These are phyloP conservation scores for Hypoxylon fuscum DNA, from an alignment of 495 filamentous ascomycete species.

Conservation along the genomic window DNA sequence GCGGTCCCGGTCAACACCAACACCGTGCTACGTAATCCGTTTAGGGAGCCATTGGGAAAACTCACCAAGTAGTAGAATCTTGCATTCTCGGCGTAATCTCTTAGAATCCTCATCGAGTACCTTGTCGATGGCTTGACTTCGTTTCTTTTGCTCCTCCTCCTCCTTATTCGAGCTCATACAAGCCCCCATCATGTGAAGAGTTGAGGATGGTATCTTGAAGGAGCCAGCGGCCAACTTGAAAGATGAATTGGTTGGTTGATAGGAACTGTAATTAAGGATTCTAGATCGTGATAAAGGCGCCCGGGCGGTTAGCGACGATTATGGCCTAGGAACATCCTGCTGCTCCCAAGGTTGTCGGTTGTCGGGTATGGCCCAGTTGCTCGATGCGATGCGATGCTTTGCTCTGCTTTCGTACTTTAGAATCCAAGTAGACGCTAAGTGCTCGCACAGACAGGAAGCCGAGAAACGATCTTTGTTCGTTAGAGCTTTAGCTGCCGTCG, in stretches of 20 bases:
- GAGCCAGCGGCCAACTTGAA: constrained; percentile 8
- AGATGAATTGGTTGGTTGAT: background rate
- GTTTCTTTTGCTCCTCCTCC: constrained; percentile 90
- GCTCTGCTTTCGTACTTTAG: background rate
- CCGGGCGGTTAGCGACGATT: background rate
- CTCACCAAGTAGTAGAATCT: constrained; percentile 93
- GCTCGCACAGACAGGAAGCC: background rate
- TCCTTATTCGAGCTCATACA: constrained; percentile 86
- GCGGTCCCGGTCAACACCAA: constrained; percentile 15
- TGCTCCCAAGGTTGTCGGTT: constrained; percentile 8
- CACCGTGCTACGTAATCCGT: background rate
- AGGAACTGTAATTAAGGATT: background rate
- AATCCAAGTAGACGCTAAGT: background rate
- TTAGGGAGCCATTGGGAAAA: constrained; percentile 7
- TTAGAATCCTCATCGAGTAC: constrained; percentile 92
- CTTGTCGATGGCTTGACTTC: constrained; percentile 91
- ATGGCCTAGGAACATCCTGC: constrained; percentile 25
- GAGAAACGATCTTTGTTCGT: constrained; percentile 23
- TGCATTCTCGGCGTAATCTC: constrained; percentile 93
- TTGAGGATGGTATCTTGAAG: constrained; percentile 4
- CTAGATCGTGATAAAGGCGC: constrained; percentile 10
- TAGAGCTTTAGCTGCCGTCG: constrained; percentile 1
- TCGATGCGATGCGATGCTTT: constrained; percentile 7
- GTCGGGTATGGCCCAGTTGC: constrained; percentile 3
- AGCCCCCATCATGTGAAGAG: constrained; percentile 74